Evolutionary conservation across 768 basidiomycete species (phyloP), one percentile per base, ranked within the genome.

Genomic region (Kondoa malvinella): DNA sequence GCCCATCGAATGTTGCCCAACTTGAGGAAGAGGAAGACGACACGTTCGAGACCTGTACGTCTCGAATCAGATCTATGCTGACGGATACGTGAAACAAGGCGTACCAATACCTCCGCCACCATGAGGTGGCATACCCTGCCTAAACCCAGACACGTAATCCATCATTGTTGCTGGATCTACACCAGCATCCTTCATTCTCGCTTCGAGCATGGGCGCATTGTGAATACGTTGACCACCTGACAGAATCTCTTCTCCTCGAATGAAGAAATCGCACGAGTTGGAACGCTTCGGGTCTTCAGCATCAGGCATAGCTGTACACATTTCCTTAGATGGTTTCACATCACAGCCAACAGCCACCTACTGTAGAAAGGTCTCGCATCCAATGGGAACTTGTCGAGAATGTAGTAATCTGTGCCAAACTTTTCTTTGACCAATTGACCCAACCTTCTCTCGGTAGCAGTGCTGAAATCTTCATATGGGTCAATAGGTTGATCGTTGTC

Each of bases 191-290:
- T 81, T 82, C 92, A 96, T 95, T 77, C 87, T 84, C 78, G 89
- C 83, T 64, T 80, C 80, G 68, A 96, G 84, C 67, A 94, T 80
- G 17, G 78, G 78, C 4, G 94, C 83, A 71, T 95, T 90, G 78
- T 97, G 92, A 30, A 96, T 86, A 78, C 94, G 89, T 77, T 97
- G 94, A 31, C 92, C 94, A 26, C 94, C 94, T 3, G 92, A 95
- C 33, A 96, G 81, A 74, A 97, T 95, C 77, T 97, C 94, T 78
- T 97, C 91, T 2, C 94, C 94, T 31, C 94, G 84, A 89, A 97
- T 95, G 83, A 97, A 96, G 80, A 97, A 96, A 79, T 97, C 94
- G 77, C 95, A 96, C n/a, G 94, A 95, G 78, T 96, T 96, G 59
- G 92, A 94, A 59, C 92, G 80, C 86, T 90, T 59, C 2, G 88